Base-by-base conservation (phyloP, 805 yeast genomes). In the Torulaspora delbrueckii region DNA sequence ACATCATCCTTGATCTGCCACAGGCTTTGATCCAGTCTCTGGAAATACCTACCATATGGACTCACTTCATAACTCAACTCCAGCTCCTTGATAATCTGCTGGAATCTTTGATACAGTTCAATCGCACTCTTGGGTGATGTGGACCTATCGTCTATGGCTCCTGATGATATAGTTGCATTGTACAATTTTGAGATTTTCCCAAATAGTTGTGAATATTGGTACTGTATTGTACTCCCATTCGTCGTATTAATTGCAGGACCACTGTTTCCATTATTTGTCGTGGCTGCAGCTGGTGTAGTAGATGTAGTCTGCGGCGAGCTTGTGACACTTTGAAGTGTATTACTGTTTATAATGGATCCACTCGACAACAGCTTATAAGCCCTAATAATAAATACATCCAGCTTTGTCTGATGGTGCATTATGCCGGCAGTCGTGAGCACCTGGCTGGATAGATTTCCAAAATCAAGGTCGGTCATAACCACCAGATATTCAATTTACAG, bases 31-130 rank as follows among this genome's bases (percentile, higher is more conserved):
- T 56, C 60, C 30, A 64, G 37, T 12, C 53, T 48, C 16, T 49
- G 51, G 49, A 64, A 62, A 50, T 59, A 64, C 37, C 53, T 57
- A 12, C 55, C 47, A 45, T 64, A 63, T 12, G 68, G 68, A 26
- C 62, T 55, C 1, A 54, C 55, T 19, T 59, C 64, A 46, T 47
- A 57, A 40, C 63, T 59, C 37, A 63, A 47, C 31, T 58, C 60
- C 36, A 65, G 40, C 47, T 65, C 69, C 44, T 61, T 62, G n/a
- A 63, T 51, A 8, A 63, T 63, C 48, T 63, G 69, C 41, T 57
- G 60, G 40, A 65, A 63, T 25, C 67, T 50, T 48, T 65, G 67
- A 43, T 53, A 63, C 33, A 65, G 45, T 44, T 65, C 69, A 13
- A 65, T 62, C 10, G 65, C 55, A 1, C 65, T 60, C 42, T 65